Percentiles rank a stretch among this genome's conserved stretches.
phyloP scores from a whole-genome alignment of 208 protist species.

The Trypanosoma boissoni region DNA sequence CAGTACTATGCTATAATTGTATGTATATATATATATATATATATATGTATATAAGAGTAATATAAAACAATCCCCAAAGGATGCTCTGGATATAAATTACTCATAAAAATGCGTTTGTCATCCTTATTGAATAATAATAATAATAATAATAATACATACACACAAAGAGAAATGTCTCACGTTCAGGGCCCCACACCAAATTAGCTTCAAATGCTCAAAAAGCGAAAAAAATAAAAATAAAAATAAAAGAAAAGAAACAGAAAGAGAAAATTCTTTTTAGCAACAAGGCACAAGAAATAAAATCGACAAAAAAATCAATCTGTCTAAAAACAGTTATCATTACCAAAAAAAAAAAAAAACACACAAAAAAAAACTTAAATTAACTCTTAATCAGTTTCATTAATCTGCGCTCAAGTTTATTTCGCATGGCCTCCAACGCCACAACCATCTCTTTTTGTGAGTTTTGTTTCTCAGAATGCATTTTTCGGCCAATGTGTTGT shows the following conservation, averaged over 20 bases:
- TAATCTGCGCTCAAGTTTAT: slow-evolving; percentile 8
- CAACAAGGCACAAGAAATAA: slow-evolving; percentile 9
- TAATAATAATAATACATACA: slow-evolving; percentile 2
- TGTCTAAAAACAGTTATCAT: slow-evolving; percentile 2
- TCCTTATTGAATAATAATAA: neutral
- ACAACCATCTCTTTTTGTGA: slow-evolving; percentile 22
- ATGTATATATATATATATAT: slow-evolving; percentile 10
- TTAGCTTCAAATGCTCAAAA: too few relatives aligned
- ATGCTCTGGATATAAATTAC: slow-evolving; percentile 22
- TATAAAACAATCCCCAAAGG: slow-evolving; percentile 18
- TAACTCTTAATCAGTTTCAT: neutral
- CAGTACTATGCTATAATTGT: too few relatives aligned
- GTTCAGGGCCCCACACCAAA: too few relatives aligned
- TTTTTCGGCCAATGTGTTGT: neutral
- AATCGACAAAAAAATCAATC: neutral
- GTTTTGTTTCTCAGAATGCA: slow-evolving; percentile 8
- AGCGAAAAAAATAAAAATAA: neutral
- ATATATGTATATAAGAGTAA: slow-evolving; percentile 2
- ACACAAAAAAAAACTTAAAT: slow-evolving; percentile 1
- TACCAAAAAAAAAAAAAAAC: neutral
- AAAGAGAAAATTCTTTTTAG: too few relatives aligned
- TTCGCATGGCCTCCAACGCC: slow-evolving; percentile 30
- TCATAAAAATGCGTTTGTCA: slow-evolving; percentile 4
- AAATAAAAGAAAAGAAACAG: neutral
- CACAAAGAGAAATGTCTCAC: too few relatives aligned